Evolutionary conservation across 257 asterid genomes (phyloP).

Genomic region (Nicotiana benthamiana): DNA sequence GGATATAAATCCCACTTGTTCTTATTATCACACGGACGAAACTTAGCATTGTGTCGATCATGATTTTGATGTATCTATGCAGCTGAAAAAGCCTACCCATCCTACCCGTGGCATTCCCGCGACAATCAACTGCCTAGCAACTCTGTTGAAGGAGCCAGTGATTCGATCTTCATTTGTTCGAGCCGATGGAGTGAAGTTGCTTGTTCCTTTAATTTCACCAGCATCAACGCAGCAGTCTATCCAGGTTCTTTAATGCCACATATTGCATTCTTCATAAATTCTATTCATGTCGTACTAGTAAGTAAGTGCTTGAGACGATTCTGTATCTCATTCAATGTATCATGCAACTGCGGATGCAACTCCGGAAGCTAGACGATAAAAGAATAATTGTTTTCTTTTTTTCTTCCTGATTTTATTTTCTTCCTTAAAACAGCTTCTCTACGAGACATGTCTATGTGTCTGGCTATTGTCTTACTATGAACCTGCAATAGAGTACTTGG

Average conservation of each 20-base stretch:
- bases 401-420: conserved; percentile 2
- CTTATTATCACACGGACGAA: not conserved
- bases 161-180: conserved; percentile 87
- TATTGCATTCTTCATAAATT: not conserved
- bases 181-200: conserved; percentile 85
- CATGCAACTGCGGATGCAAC: not conserved
- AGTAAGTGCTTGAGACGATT: not conserved
- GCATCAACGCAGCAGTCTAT: conserved; percentile 92
- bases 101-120: conserved; percentile 73
- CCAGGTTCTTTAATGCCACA: conserved; percentile 40
- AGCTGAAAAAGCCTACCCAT: conserved; percentile 88
- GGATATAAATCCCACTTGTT: not conserved
- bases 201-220: conserved; percentile 77
- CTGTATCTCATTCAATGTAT: not conserved
- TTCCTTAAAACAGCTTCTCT: conserved; percentile 69
- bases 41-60: not conserved
- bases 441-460: conserved; percentile 80
- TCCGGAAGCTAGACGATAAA: not conserved
- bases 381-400: not conserved
- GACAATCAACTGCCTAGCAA: conserved; percentile 74
- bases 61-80: conserved; percentile 8
- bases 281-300: not conserved
- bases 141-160: conserved; percentile 72
- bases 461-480: conserved; percentile 95
- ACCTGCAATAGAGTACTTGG: conserved; percentile 79